phyloP scores from a whole-genome alignment of 352 stramenopile species.

The Pythium vanterpoolii region DNA sequence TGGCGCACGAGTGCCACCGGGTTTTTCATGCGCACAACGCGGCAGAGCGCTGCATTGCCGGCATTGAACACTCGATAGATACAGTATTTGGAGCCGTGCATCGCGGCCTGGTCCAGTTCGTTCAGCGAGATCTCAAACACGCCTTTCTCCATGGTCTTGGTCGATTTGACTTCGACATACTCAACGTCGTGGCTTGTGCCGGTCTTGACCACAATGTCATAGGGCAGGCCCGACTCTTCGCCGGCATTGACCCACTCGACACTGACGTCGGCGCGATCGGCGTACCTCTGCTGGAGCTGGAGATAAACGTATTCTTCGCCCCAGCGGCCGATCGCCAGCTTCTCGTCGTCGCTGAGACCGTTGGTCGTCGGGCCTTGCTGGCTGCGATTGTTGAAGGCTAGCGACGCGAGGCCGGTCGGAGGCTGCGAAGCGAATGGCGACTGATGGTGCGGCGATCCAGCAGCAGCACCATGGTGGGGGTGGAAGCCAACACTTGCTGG shows the following conservation, averaged over 20 bases:
- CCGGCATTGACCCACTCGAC: conserved; percentile 76
- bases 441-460: not conserved
- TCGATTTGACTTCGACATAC: conserved; percentile 87
- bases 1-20: conserved; percentile 74
- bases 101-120: conserved; percentile 77
- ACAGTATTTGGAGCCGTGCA: conserved; percentile 72
- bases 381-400: conserved; percentile 10
- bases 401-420: conserved; percentile 1
- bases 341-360: conserved; percentile 72
- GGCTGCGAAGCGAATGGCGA: not conserved
- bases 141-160: conserved; percentile 83
- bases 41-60: conserved; percentile 60
- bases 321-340: conserved; percentile 75
- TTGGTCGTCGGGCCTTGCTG: conserved; percentile 27
- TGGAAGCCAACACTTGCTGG: not conserved
- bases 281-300: conserved; percentile 51
- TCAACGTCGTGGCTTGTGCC: conserved; percentile 49
- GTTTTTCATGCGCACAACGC: conserved; percentile 84
- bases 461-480: not conserved
- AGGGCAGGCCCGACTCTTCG: conserved; percentile 79
- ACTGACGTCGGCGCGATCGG: conserved; percentile 27
- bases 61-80: conserved; percentile 88
- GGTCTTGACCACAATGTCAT: conserved; percentile 63
- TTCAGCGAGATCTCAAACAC: conserved; percentile 90
- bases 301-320: conserved; percentile 82